Evolutionary conservation across 257 asterid genomes (phyloP).

Genomic region (Solanum virginianum): DNA sequence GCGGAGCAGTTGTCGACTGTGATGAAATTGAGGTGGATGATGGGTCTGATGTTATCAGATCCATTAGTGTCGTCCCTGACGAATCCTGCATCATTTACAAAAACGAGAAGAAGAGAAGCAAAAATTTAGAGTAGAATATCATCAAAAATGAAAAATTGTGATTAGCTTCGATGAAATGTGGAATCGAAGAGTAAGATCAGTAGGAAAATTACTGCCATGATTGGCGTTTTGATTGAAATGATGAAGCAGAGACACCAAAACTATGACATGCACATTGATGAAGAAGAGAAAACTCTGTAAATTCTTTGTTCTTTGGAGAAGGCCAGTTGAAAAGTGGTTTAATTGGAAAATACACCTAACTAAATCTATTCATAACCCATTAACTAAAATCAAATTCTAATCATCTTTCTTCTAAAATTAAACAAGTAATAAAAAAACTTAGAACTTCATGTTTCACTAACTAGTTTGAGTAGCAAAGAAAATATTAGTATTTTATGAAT

Average conservation of each 20-base stretch:
- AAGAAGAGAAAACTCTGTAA: not conserved
- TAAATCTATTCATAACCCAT: no score
- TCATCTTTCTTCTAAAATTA: no score
- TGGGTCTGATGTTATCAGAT: conserved; percentile 94
- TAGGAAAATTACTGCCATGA: not conserved
- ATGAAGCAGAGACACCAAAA: not conserved
- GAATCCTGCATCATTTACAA: conserved; percentile 51
- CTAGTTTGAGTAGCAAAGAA: no score
- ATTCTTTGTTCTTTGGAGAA: not conserved
- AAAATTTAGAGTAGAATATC: not conserved
- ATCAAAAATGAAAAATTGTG: not conserved
- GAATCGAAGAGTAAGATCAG: not conserved
- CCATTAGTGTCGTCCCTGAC: conserved; percentile 88
- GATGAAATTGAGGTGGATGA: conserved; percentile 23
- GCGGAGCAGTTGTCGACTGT: conserved; percentile 4
- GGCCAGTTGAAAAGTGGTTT: not conserved
- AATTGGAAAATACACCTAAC: not conserved
- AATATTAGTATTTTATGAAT: no score
- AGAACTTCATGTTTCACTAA: no score
- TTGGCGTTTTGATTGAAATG: not conserved
- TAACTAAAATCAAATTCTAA: no score
- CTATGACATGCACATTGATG: not conserved
- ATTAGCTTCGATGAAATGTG: not conserved
- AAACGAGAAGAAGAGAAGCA: not conserved
- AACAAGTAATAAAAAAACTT: no score